Conservation (phyloP, 2,329 filamentous ascomycete genomes). For the Ceratocystiopsis minuta region DNA sequence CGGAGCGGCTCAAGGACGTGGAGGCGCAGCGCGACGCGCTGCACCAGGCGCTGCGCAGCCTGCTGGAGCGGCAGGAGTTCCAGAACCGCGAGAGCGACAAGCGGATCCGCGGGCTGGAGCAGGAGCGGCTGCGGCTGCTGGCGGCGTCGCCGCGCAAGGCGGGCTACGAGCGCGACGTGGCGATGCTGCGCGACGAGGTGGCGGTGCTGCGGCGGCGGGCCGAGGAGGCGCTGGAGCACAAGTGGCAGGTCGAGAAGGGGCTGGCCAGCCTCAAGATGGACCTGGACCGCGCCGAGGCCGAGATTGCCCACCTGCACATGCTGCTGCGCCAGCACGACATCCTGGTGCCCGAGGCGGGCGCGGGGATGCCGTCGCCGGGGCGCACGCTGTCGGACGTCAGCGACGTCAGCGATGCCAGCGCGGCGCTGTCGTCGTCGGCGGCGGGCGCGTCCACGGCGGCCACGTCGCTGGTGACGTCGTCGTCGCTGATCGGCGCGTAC, state of each 20-base stretch:
- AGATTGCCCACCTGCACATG: conserved; percentile 65
- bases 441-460: conserved; percentile 12
- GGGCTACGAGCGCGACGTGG: conserved; percentile 72
- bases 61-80: conserved; percentile 70
- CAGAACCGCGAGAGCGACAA: conserved; percentile 74
- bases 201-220: conserved; percentile 68
- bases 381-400: conserved; percentile 11
- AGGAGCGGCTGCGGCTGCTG: conserved; percentile 58
- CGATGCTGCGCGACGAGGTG: conserved; percentile 65
- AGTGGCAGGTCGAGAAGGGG: conserved; percentile 40
- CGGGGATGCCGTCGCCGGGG: conserved; percentile 11
- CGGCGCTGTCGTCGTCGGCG: conserved; percentile 17
- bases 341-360: conserved; percentile 33
- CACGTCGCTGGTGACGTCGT: conserved; percentile 39
- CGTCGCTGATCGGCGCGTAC: conserved; percentile 57
- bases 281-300: conserved; percentile 82
- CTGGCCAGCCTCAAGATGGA: conserved; percentile 56
- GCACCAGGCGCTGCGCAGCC: conserved; percentile 67
- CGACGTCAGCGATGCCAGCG: conserved; percentile 3
- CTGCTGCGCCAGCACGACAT: conserved; percentile 74
- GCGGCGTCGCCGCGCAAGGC: conserved; percentile 51
- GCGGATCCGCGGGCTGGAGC: conserved; percentile 57
- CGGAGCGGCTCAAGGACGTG: conserved; percentile 75
- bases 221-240: conserved; percentile 86
- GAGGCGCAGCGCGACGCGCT: conserved; percentile 87